Evolutionary conservation across 768 basidiomycete genomes (phyloP).

Genomic region (Rhodotorula paludigena): DNA sequence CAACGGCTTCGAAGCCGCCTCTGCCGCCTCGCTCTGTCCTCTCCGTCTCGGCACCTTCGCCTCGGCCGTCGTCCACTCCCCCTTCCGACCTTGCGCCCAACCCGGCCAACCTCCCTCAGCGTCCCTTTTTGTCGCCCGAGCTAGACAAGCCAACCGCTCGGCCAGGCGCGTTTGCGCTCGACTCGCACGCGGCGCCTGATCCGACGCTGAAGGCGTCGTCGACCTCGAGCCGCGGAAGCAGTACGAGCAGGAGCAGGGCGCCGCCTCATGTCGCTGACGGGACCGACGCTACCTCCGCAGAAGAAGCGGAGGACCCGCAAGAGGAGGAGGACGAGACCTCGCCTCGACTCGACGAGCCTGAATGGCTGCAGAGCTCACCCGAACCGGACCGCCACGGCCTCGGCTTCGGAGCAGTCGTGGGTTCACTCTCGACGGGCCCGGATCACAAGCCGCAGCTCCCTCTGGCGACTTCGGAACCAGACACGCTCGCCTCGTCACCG

Average conservation of each 20-base stretch:
- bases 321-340: too few relatives aligned
- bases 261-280: too few relatives aligned
- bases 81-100: background rate
- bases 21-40: background rate
- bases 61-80: background rate
- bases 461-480: too few relatives aligned
- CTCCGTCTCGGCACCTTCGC: background rate
- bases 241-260: background rate
- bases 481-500: too few relatives aligned
- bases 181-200: background rate
- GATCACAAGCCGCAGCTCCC: too few relatives aligned
- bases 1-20: background rate
- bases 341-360: background rate
- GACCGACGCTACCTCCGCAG: too few relatives aligned
- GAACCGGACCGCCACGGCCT: background rate
- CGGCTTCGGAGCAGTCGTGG: background rate
- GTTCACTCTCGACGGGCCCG: too few relatives aligned
- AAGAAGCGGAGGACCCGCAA: too few relatives aligned
- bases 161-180: conserved; percentile 18
- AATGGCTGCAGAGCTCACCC: background rate
- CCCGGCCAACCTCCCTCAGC: background rate
- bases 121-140: conserved; percentile 32
- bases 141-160: conserved; percentile 11
- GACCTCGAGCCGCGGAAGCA: background rate
- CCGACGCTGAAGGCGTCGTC: background rate